phyloP scores from a whole-genome alignment of 2,329 filamentous ascomycete species.

The Parastagonospora nodorum region DNA sequence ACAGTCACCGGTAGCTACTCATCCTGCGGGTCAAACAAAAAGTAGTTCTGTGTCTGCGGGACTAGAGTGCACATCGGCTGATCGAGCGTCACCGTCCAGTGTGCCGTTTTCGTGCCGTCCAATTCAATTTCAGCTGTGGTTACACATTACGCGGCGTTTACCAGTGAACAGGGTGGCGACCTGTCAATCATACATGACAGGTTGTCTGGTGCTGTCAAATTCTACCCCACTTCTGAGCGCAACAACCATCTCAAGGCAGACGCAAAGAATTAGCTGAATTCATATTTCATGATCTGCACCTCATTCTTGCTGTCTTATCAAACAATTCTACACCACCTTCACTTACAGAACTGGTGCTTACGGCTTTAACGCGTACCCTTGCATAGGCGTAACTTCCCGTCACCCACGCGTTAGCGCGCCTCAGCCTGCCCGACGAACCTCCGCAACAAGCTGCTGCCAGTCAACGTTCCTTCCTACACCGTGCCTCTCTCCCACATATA shows the following conservation, averaged over 20 bases:
- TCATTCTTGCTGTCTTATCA: background rate
- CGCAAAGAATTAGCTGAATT: background rate
- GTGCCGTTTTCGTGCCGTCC: background rate
- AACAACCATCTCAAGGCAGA: background rate
- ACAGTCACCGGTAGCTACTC: too few relatives aligned
- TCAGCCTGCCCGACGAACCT: background rate
- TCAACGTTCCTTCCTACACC: background rate
- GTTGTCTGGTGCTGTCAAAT: background rate
- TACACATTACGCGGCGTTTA: background rate
- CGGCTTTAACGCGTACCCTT: background rate
- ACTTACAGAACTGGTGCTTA: too few relatives aligned
- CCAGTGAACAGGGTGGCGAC: background rate
- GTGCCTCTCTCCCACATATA: background rate
- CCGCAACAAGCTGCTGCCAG: background rate
- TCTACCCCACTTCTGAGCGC: background rate
- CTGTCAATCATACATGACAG: background rate
- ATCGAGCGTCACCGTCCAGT: background rate
- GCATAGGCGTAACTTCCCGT: constrained; percentile 4
- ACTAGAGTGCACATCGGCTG: background rate
- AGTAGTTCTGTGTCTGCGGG: too few relatives aligned
- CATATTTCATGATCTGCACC: background rate
- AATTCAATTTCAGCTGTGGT: background rate
- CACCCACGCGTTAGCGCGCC: constrained; percentile 11
- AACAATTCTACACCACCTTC: too few relatives aligned
- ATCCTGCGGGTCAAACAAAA: too few relatives aligned